These are phyloP conservation scores for Alternaria sp. DNA, from an alignment of 2,329 filamentous ascomycete species.

Conservation along the genomic window DNA sequence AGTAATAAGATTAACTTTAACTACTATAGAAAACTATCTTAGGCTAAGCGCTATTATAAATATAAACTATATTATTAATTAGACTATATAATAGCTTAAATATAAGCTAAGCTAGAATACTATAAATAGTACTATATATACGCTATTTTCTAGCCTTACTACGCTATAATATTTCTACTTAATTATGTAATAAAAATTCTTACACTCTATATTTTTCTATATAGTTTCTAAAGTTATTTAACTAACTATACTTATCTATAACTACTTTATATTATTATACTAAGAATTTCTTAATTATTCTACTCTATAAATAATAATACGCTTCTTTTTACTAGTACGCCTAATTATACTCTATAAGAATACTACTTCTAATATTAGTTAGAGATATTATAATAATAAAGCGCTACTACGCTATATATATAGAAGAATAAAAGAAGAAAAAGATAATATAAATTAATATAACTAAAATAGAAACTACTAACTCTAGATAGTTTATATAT, in stretches of 20 bases:
- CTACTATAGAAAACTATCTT: background rate
- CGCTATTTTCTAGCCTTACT: background rate
- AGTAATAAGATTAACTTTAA: background rate
- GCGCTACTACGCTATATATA: background rate
- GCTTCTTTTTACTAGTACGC: background rate
- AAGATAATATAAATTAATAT: background rate
- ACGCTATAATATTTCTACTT: background rate
- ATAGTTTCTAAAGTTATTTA: slow-evolving; percentile 4
- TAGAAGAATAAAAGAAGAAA: background rate
- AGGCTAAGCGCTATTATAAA: background rate
- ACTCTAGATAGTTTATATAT: background rate
- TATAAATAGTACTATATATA: background rate
- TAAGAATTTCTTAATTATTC: background rate
- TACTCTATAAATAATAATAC: background rate
- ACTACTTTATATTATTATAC: background rate
- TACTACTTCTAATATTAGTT: background rate
- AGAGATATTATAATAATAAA: background rate
- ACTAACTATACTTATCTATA: background rate
- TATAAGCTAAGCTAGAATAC: background rate
- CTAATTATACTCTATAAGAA: background rate
- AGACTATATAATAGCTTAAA: background rate
- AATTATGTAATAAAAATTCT: background rate
- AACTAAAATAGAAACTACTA: background rate
- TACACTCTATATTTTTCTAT: background rate
- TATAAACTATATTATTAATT: background rate